Evolutionary conservation across 1,284 basidiomycete species (phyloP), one percentile per base, ranked within the genome.

Genomic region (Tylopilus sp.): DNA sequence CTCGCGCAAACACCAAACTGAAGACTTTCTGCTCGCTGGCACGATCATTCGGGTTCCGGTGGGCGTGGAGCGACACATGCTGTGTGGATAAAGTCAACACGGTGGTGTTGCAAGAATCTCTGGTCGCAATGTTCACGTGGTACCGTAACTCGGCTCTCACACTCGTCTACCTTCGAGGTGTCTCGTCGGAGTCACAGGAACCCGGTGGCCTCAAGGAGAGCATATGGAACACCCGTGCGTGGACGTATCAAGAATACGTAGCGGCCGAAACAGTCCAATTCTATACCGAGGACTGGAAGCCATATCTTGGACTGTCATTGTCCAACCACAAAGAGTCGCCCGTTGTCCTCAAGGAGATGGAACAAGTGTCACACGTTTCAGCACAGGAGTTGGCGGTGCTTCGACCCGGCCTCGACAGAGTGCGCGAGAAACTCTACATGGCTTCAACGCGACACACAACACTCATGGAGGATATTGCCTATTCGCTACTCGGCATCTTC

Each of bases 201-300:
- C 29, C 33, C 0, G 63, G 58, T 29, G 29, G 16, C 22, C 61
- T 70, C 5, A 10, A 19, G 8, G 5, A 4, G 19, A 70, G 69
- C 26, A 63, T 58, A 8, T 70, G 66, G 69, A 69, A 71, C 33
- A 60, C 61, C 22, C 58, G 69, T 0, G 69, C 22, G 10, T 66
- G 67, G 67, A 68, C 67, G 1, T 60, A 62, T 7, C 67, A 66
- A n/a, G 67, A 68, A 49, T 69, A 64, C 7, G 52, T 66, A 6
- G 63, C 65, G 15, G 58, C 65, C 1, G 19, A 60, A 13, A 18
- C 29, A 1, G 62, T 60, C 41, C 3, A 10, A 24, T 29, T 38
- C 38, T 59, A 65, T 39, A 65, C 63, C 1, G 19, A 39, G 18
- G 58, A 66, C 36, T 57, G 60, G 59, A 47, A 58, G 15, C 53